phyloP scores from a whole-genome alignment of 116 monocot species.

The Phalaenopsis hybrid region DNA sequence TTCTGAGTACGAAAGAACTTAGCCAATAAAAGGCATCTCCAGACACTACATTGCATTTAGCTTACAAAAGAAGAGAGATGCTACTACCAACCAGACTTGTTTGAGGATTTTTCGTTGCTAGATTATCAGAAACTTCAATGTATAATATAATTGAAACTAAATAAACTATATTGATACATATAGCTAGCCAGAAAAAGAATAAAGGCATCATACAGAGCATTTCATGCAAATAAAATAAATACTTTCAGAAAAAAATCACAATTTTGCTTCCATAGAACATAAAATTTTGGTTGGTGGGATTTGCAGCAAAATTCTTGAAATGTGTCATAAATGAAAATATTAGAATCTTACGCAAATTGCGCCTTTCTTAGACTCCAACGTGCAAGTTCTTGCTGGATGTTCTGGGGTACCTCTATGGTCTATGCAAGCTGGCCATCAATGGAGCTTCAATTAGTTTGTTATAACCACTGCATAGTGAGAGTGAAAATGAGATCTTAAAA shows the following conservation, averaged over 20 bases:
- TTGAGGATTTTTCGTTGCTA: too few species aligned
- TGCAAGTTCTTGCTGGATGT: slow-evolving; percentile 34
- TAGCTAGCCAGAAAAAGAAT: too few species aligned
- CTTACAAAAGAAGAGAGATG: too few species aligned
- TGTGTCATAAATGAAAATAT: not conserved
- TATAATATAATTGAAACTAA: too few species aligned
- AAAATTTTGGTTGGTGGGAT: not conserved
- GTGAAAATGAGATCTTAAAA: not conserved
- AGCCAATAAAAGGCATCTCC: too few species aligned
- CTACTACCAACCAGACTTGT: too few species aligned
- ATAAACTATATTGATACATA: too few species aligned
- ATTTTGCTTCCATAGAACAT: not conserved
- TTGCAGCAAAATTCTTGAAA: not conserved
- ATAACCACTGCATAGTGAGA: not conserved
- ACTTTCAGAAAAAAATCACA: too few species aligned
- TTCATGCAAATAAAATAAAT: not conserved
- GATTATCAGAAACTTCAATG: too few species aligned
- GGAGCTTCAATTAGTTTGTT: not conserved
- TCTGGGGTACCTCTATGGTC: slow-evolving; percentile 38
- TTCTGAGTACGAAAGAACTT: too few species aligned
- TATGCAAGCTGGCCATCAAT: slow-evolving; percentile 25
- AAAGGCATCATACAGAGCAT: too few species aligned
- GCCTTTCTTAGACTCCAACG: slow-evolving; percentile 24
- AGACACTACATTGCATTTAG: too few species aligned
- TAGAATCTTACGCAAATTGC: slow-evolving; percentile 31